These are phyloP conservation scores for Berberis thunbergii DNA, from an alignment of 164 flowering plant genomes.

Conservation along the genomic window DNA sequence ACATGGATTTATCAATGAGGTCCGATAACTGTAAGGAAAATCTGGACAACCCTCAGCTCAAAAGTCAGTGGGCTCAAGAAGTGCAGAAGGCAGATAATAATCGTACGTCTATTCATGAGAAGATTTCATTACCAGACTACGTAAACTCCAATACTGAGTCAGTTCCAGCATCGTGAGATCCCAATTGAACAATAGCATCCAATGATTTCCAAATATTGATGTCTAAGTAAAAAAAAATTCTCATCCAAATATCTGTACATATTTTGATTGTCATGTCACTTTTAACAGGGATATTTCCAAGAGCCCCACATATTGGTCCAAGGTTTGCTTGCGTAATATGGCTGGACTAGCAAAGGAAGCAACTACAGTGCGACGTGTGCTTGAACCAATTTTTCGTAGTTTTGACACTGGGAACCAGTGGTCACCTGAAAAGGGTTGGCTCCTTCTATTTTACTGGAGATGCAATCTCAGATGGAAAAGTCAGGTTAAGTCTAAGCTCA, in stretches of 20 bases:
- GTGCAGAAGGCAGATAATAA: conserved; percentile 22
- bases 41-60: conserved; percentile 11
- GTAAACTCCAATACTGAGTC: conserved; percentile 21
- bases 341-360: conserved; percentile 68
- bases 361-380: conserved; percentile 75
- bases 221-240: conserved; percentile 1
- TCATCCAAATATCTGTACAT: background rate
- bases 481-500: conserved; percentile 37
- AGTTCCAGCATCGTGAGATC: conserved; percentile 36
- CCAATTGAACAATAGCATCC: background rate
- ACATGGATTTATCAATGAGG: conserved; percentile 27
- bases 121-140: conserved; percentile 10
- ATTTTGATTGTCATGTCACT: conserved; percentile 3
- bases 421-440: conserved; percentile 64
- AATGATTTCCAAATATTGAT: background rate
- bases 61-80: conserved; percentile 34
- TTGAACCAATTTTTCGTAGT: conserved; percentile 67
- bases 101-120: conserved; percentile 18
- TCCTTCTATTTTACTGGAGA: conserved; percentile 40
- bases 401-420: conserved; percentile 71
- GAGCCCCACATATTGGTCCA: conserved; percentile 76
- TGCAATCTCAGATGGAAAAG: conserved; percentile 63
- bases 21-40: conserved; percentile 20
- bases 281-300: conserved; percentile 46
- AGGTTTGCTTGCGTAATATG: conserved; percentile 70